Conservation (phyloP, 768 basidiomycete species). For the Boletus rubropictus region DNA sequence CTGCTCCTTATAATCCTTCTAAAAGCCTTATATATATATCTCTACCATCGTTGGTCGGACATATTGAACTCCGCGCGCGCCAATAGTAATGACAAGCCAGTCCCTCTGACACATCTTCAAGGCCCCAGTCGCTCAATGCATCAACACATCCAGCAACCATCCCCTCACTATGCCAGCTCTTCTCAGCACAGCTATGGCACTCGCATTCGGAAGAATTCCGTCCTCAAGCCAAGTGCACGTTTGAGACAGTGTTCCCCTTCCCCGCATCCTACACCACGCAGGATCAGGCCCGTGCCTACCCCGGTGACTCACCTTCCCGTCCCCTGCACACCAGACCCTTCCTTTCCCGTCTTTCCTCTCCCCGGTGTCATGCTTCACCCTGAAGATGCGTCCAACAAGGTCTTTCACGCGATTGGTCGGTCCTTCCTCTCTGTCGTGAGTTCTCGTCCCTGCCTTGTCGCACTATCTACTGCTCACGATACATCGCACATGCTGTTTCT, state of each 20-base stretch:
- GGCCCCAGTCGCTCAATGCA: constrained; percentile 14
- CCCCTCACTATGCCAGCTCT: constrained; percentile 7
- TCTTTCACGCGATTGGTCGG: constrained; percentile 67
- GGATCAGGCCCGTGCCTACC: constrained; percentile 30
- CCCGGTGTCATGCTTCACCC: constrained; percentile 62
- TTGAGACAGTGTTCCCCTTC: constrained; percentile 42
- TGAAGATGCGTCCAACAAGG: constrained; percentile 67
- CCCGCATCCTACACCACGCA: constrained; percentile 30
- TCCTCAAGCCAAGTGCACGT: constrained; percentile 49
- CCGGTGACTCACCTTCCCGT: constrained; percentile 19
- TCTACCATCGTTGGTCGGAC: constrained; percentile 30
- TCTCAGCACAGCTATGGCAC: constrained; percentile 45
- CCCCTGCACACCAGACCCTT: constrained; percentile 14
- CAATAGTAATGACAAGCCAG: constrained; percentile 18
- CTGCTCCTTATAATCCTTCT: constrained; percentile 13
- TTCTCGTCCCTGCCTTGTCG: constrained; percentile 7
- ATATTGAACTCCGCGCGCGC: constrained; percentile 3
- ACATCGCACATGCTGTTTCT: constrained; percentile 15
- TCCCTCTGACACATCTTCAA: constrained; percentile 14
- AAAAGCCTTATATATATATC: constrained; percentile 9
- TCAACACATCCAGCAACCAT: constrained; percentile 8
- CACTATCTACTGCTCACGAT: constrained; percentile 14
- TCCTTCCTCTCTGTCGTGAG: constrained; percentile 70
- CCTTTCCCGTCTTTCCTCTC: constrained; percentile 49
- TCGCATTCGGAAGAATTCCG: constrained; percentile 46